Base-by-base conservation (phyloP, 1,284 basidiomycete genomes). In the Mycena citricolor region DNA sequence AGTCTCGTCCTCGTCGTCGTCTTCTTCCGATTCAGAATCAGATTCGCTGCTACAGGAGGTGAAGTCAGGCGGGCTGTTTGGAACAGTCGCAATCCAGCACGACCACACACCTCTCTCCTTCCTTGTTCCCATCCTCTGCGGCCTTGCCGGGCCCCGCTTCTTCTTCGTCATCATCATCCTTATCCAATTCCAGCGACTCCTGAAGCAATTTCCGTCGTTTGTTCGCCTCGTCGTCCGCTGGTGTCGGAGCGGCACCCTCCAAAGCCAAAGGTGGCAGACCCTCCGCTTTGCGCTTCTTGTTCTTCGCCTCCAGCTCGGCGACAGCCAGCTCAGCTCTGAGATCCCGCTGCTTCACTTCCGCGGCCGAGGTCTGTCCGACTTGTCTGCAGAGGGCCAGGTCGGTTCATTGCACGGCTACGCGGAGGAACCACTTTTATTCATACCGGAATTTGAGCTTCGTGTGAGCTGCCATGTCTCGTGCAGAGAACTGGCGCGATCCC, bases 361-460 rank as follows among this genome's bases (percentile, higher is more conserved):
- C 66, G 1, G 74, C 62, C 1, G 84, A 83, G 0, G 88, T 92
- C 65, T 94, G 91, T 4, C 91, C 91, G 2, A 85, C 79, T 72
- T 94, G 90, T 26, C 87, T 87, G 51, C 24, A 7, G 10, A 43
- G 29, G 32, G 44, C n/a, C 23, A 17, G 44, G 29, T 36, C 30
- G 42, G 19, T 30, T 44, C 29, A 32, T 24, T 4, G 14, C 35
- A 25, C 7, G 12, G 26, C 14, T 37, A 16, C 12, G 19, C 32
- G 4, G n/a, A n/a, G n/a, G n/a, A n/a, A 35, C n/a, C 24, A 3
- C 5, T 20, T 4, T 19, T 29, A 24, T 30, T 52, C 72, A 44
- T 52, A 89, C 81, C 94, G 82, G 69, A 97, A 97, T 73, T 97
- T 97, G 53, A 97, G 84, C 67, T 94, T 94, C 1, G 93, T 97